Evolutionary conservation across 305 asterid species (phyloP).

Genomic region (Euphrasia arctica): DNA sequence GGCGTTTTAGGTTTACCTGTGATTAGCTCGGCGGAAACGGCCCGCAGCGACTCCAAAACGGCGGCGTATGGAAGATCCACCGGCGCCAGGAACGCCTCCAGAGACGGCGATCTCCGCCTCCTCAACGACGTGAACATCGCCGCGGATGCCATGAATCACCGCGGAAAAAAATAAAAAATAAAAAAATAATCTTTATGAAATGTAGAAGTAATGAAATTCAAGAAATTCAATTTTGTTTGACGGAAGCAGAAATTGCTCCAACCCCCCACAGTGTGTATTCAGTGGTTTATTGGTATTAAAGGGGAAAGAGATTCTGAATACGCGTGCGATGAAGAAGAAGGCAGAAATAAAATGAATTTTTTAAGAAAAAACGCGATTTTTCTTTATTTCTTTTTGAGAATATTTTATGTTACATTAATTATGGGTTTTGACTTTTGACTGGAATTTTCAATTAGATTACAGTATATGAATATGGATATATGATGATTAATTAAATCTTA

Average conservation of each 20-base stretch:
- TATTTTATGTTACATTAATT: too few species aligned
- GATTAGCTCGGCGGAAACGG: conserved; percentile 53
- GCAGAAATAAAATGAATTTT: conserved; percentile 11
- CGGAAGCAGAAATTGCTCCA: background rate
- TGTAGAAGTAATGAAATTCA: conserved; percentile 10
- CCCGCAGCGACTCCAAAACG: conserved; percentile 52
- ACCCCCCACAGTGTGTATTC: background rate
- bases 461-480: too few species aligned
- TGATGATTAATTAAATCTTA: too few species aligned
- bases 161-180: background rate
- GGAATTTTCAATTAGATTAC: too few species aligned
- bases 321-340: conserved; percentile 45
- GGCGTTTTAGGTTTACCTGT: conserved; percentile 36
- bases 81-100: conserved; percentile 81
- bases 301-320: conserved; percentile 28
- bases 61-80: conserved; percentile 60
- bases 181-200: conserved; percentile 11
- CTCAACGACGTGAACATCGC: conserved; percentile 81
- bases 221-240: conserved; percentile 6
- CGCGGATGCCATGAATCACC: conserved; percentile 65
- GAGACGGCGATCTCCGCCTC: conserved; percentile 80
- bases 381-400: background rate
- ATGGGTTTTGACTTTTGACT: too few species aligned
- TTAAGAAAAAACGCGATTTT: background rate
- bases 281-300: background rate